Conservation (phyloP, 1,139 yeast species). For the Suhomyces wounanorum region DNA sequence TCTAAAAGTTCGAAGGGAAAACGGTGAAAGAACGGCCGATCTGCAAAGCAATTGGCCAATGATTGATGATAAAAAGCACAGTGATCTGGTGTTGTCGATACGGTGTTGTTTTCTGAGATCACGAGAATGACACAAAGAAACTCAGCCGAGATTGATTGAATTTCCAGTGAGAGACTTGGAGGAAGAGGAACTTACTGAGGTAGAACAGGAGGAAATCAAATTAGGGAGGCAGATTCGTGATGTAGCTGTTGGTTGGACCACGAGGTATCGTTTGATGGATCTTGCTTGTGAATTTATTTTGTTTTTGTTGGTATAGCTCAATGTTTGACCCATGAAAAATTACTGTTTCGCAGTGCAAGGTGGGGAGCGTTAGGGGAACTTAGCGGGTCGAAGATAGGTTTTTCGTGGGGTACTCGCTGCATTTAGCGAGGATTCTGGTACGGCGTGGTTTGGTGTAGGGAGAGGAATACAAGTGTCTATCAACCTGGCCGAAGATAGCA, state of each 20-base stretch:
- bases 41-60: slow-evolving; percentile 3
- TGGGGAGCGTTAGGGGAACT: too few species aligned
- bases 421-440: background rate
- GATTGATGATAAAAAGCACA: background rate
- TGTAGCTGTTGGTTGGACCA: too few species aligned
- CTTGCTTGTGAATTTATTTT: too few species aligned
- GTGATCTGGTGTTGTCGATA: slow-evolving; percentile 7
- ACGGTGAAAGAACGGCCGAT: background rate
- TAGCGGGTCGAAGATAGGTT: background rate
- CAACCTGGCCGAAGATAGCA: too few species aligned
- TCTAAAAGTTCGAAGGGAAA: background rate
- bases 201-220: too few species aligned
- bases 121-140: slow-evolving; percentile 3
- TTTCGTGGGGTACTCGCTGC: background rate
- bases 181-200: background rate
- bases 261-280: too few species aligned
- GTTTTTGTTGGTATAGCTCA: too few species aligned
- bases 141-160: background rate
- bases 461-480: too few species aligned
- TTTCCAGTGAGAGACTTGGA: background rate
- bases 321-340: too few species aligned
- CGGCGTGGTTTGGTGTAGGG: too few species aligned
- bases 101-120: slow-evolving; percentile 13
- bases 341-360: too few species aligned
- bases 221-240: too few species aligned